A percentile compares a stretch with the other conserved stretches of the same genome.
Conservation (phyloP, 2,329 filamentous ascomycete species). For the Coniosporium tulheliwenetii region DNA sequence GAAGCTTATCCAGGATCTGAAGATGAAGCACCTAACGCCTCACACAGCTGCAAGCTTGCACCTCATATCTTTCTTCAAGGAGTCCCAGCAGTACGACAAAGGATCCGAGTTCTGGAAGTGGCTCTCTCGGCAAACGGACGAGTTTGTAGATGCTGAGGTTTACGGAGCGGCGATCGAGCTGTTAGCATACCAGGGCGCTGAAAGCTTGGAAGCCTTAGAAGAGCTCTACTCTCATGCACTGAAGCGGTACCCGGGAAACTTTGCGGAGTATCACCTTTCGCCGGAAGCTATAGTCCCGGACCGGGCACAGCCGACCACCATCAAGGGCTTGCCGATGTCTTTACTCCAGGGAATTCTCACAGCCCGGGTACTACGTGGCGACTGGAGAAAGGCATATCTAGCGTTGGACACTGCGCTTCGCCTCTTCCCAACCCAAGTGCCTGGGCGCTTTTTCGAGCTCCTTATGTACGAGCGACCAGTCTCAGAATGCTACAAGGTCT, state of each 20-base stretch:
- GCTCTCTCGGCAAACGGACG: constrained; percentile 26
- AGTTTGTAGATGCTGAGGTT: constrained; percentile 22
- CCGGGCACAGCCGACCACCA: constrained; percentile 15
- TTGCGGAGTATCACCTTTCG: constrained; percentile 30
- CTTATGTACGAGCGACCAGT: constrained; percentile 30
- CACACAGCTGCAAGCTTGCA: constrained; percentile 26
- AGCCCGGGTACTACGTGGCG: constrained; percentile 27
- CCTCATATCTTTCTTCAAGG: constrained; percentile 30
- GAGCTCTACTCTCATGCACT: constrained; percentile 28
- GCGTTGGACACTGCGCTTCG: constrained; percentile 32
- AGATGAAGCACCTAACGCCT: constrained; percentile 17
- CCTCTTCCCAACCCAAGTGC: constrained; percentile 26
- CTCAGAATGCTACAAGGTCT: constrained; percentile 30
- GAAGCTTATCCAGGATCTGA: constrained; percentile 24
- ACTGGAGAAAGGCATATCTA: constrained; percentile 33
- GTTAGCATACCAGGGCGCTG: constrained; percentile 22
- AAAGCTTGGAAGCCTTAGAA: constrained; percentile 26
- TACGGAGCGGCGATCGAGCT: constrained; percentile 36
- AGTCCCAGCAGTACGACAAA: constrained; percentile 21
- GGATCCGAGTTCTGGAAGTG: constrained; percentile 31
- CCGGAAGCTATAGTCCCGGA: constrained; percentile 30
- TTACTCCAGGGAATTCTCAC: constrained; percentile 32
- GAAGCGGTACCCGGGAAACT: constrained; percentile 29
- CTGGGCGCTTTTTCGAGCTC: constrained; percentile 25
- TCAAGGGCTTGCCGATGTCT: constrained; percentile 22